These are phyloP conservation scores for Tephrocybe sp. DNA, from an alignment of 768 basidiomycete genomes.

Conservation along the genomic window DNA sequence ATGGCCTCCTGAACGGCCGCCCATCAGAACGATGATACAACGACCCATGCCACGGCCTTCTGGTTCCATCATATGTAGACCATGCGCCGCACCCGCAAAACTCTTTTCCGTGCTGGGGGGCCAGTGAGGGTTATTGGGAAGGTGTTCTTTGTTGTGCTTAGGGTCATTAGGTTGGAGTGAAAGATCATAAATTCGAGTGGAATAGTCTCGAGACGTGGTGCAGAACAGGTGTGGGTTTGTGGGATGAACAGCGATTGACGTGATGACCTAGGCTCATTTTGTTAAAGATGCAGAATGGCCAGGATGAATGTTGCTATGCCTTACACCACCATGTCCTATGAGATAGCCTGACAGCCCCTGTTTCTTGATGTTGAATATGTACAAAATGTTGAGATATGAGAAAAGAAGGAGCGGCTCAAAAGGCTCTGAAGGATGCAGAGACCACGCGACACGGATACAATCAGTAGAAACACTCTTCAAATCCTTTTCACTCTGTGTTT, in stretches of 20 bases:
- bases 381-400: conserved; percentile 50
- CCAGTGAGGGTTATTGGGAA: conserved; percentile 57
- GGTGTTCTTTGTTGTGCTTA: conserved; percentile 15
- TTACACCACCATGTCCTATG: conserved; percentile 73
- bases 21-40: conserved; percentile 64
- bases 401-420: conserved; percentile 62
- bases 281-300: conserved; percentile 12
- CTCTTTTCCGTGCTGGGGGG: conserved; percentile 46
- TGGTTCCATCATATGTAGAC: conserved; percentile 53
- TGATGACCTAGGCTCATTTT: conserved; percentile 45
- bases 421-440: conserved; percentile 39
- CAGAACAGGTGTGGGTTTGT: conserved; percentile 55
- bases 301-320: conserved; percentile 20
- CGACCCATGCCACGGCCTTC: conserved; percentile 65
- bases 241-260: conserved; percentile 66
- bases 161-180: conserved; percentile 23
- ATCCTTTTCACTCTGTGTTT: conserved; percentile 11
- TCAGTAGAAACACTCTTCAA: conserved; percentile 27
- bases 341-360: conserved; percentile 43
- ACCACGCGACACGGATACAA: conserved; percentile 54
- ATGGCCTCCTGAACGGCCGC: conserved; percentile 74
- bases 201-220: conserved; percentile 71
- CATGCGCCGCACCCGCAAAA: conserved; percentile 67
- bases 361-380: conserved; percentile 48
- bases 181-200: conserved; percentile 69